phyloP scores from a whole-genome alignment of 2,329 filamentous ascomycete genomes.

The Fusarium sp. region DNA sequence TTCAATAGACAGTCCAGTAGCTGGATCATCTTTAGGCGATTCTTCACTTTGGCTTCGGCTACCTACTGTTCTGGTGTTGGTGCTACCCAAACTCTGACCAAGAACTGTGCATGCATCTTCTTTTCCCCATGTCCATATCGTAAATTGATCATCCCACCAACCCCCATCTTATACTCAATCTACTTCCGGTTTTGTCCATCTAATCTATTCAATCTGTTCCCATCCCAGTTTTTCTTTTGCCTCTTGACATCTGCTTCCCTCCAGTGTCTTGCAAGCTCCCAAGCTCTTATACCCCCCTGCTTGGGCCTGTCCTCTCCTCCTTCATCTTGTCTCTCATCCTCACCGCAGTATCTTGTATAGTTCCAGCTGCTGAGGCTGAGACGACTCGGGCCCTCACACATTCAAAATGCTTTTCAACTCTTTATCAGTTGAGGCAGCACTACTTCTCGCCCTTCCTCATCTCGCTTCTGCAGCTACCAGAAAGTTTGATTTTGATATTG shows the following conservation, averaged over 20 bases:
- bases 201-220: conserved; percentile 19
- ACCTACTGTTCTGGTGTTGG: conserved; percentile 1
- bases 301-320: background rate
- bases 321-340: background rate
- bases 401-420: conserved; percentile 29
- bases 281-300: conserved; percentile 3
- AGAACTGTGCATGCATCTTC: background rate
- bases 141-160: conserved; percentile 15
- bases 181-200: conserved; percentile 6
- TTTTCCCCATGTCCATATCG: background rate
- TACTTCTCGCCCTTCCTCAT: conserved; percentile 28
- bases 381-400: background rate
- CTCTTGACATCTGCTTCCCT: background rate
- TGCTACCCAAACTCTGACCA: conserved; percentile 3
- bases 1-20: background rate
- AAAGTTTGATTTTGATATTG: conserved; percentile 72
- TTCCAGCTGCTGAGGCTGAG: conserved; percentile 8
- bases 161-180: background rate
- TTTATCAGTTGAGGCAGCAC: conserved; percentile 20
- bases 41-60: conserved; percentile 4
- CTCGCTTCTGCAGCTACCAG: conserved; percentile 52
- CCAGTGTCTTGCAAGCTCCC: background rate
- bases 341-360: background rate
- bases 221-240: background rate
- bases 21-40: background rate